These are phyloP conservation scores for Tubosaeta brunneosetosa DNA, from an alignment of 768 basidiomycete genomes.

Conservation along the genomic window DNA sequence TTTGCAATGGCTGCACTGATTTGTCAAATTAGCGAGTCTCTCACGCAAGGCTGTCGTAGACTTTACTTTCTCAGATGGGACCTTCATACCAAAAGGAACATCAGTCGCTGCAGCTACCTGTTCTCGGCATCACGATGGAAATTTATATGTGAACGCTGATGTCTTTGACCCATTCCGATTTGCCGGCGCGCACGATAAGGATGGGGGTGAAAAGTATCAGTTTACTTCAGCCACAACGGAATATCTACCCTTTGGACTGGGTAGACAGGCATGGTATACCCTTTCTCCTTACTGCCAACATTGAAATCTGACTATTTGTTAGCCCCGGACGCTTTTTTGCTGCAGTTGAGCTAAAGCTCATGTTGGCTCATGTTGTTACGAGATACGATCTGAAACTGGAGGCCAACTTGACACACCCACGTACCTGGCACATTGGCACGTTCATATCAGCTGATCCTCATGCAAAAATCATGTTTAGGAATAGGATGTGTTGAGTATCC, in stretches of 20 bases:
- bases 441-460: background rate
- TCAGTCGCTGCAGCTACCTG: constrained; percentile 16
- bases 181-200: constrained; percentile 19
- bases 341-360: constrained; percentile 6
- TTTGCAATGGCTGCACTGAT: background rate
- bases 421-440: background rate
- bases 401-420: background rate
- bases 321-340: constrained; percentile 18
- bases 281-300: background rate
- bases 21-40: constrained; percentile 20
- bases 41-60: constrained; percentile 28
- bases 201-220: constrained; percentile 28
- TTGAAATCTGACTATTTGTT: no score
- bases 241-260: constrained; percentile 36
- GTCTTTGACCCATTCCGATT: constrained; percentile 36
- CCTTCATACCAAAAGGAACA: constrained; percentile 29
- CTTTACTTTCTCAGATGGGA: constrained; percentile 31
- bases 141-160: constrained; percentile 30
- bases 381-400: constrained; percentile 9
- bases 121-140: constrained; percentile 18
- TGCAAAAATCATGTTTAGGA: constrained; percentile 2
- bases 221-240: constrained; percentile 30
- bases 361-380: constrained; percentile 11
- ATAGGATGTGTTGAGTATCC: background rate
- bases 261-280: constrained; percentile 11